Base-by-base conservation (phyloP, 1,284 basidiomycete species). In the Paramarasmius palmivorus region DNA sequence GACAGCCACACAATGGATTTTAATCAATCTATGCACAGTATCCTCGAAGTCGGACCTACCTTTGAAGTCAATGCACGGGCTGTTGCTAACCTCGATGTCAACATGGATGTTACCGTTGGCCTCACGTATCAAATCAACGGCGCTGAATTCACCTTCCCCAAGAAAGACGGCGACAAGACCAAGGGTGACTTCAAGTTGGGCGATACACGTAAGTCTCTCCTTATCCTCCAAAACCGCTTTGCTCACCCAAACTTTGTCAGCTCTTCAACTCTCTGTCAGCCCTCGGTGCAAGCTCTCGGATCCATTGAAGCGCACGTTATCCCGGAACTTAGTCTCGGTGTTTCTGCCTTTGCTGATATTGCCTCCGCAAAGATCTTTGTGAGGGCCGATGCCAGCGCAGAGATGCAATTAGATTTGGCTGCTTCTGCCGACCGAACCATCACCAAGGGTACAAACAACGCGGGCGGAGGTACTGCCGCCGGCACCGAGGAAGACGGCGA, bases 231-330 rank as follows among this genome's bases (percentile, higher is more conserved):
- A 46, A 19, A 51, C 20, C 49, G 53, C 17, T 15, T 32, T 38
- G 5, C 25, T 26, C 15, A 38, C 19, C 19, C 17, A 4, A 29
- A 10, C 38, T 46, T 56, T 49, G 49, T 46, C 56, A 76, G 78
- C 74, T 12, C 57, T 81, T 23, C 66, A 69, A 55, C 68, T 81
- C 35, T 72, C 73, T 12, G 72, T 72, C 26, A 69, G 62, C 51
- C 75, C 77, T 68, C 65, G 23, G 68, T 73, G 35, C 64, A 63
- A 6, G 70, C 74, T 10, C 71, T 66, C 0, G 79, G 75, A 5
- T 69, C 66, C 3, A 55, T 82, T 35, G 62, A 66, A 22, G 78
- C 75, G 3, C 78, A 82, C 60, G 63, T 82, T 44, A 81, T 79
- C 50, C 81, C 81, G 2, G 69, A 68, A 6, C 52, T 82, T 49